Base-by-base conservation (phyloP, 1,284 basidiomycete species). In the Cryptococcus sp. region DNA sequence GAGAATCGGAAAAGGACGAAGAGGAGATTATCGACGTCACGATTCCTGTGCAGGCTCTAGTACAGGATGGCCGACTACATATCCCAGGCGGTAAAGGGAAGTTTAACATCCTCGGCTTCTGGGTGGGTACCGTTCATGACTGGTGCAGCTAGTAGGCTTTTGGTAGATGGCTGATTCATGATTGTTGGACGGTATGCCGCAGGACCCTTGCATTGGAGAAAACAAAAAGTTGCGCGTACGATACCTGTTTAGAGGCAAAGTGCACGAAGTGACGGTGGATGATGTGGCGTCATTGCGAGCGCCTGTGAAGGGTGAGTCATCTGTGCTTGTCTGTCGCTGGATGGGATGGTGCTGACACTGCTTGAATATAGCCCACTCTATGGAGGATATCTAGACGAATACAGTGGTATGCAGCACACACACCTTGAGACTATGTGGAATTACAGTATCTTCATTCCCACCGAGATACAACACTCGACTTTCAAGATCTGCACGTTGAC, bases 1-100 rank as follows among this genome's bases (percentile, higher is more conserved):
- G 81, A 51, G 81, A 80, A 57, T 78, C 80, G 5, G 58, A 62
- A 43, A 55, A 58, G 26, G 57, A 58, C 17, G 53, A 43, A 52
- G 79, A 88, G 44, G 64, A 68, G 25, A 78, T 82, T 46, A 83
- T 91, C 63, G 86, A 93, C 75, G 89, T 93, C 40, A 88, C 86
- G 19, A 80, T 89, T 34, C 85, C 93, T 3, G 71, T 95, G 26
- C 92, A 94, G 79, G 86, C 89, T 23, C 81, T 95, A 17, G 89
- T 94, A 46, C 83, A 84, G 63, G 83, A 87, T 63, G 87, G 87
- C 48, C 89, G 91, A 72, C 74, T 96, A 49, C 84, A 87, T 70
- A 87, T 96, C 61, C 87, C 92, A 17, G 86, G 86, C 50, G 87
- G 86, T 48, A 80, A 87, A 63, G 75, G 78, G 17, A 85, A 85